These are phyloP conservation scores for Nicotiana obtusifolia DNA, from an alignment of 257 asterid species.

Conservation along the genomic window DNA sequence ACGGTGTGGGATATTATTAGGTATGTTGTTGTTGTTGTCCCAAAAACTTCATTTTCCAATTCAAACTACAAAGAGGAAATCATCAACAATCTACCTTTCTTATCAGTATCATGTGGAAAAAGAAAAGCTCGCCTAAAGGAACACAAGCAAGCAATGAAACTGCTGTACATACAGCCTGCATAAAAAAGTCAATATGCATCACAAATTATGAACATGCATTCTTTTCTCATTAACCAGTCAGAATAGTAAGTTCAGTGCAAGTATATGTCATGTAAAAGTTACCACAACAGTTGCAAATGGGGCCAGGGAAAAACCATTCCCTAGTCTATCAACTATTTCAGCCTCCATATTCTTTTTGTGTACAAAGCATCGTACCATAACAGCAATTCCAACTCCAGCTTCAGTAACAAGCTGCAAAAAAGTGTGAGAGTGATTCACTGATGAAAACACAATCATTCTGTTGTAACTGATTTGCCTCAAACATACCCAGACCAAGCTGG, in stretches of 20 bases:
- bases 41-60: background rate
- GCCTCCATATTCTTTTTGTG: constrained; percentile 68
- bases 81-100: constrained; percentile 51
- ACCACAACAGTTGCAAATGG: constrained; percentile 99
- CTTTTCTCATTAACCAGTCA: background rate
- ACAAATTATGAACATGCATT: constrained; percentile 1
- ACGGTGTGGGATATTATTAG: too few relatives aligned
- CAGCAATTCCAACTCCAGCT: constrained; percentile 86
- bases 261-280: constrained; percentile 19
- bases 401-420: constrained; percentile 64
- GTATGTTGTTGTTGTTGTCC: too few relatives aligned
- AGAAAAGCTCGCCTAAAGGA: constrained; percentile 96
- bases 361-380: constrained; percentile 79
- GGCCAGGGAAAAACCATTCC: constrained; percentile 95
- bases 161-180: constrained; percentile 87
- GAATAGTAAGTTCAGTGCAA: constrained; percentile 1
- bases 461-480: constrained; percentile 2
- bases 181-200: constrained; percentile 7
- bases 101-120: constrained; percentile 91
- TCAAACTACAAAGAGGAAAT: constrained; percentile 10
- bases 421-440: constrained; percentile 22
- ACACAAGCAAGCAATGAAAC: constrained; percentile 87
- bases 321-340: constrained; percentile 82
- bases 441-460: background rate
- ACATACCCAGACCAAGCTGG: constrained; percentile 91